phyloP scores from a whole-genome alignment of 768 basidiomycete species.

The Xerocomellus amylosporus region DNA sequence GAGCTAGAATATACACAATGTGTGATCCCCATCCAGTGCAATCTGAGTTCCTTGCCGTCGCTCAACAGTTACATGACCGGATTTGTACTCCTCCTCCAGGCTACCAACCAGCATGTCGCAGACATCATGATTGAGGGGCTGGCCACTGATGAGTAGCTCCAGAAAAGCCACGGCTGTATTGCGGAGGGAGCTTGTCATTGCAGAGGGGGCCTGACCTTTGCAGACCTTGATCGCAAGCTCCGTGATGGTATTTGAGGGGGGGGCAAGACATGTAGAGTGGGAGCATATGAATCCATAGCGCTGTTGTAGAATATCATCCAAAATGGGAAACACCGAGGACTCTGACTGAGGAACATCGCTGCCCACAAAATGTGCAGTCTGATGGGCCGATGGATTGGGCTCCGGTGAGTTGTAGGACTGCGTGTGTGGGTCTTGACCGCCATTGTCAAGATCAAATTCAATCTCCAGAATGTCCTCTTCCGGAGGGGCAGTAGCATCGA shows the following conservation, averaged over 20 bases:
- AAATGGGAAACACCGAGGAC: background rate
- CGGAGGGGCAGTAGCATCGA: no score
- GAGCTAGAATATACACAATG: background rate
- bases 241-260: background rate
- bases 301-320: background rate
- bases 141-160: background rate
- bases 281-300: constrained; percentile 1
- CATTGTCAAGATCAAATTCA: no score
- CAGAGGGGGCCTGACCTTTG: background rate
- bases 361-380: background rate
- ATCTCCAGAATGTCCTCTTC: no score
- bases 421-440: no score
- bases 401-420: no score
- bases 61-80: no score
- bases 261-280: background rate
- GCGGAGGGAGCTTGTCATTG: background rate
- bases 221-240: background rate
- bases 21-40: background rate
- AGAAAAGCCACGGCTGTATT: background rate
- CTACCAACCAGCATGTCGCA: no score
- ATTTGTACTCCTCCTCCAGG: no score
- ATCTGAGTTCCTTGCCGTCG: no score
- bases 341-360: background rate
- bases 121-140: background rate
- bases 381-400: background rate